These are phyloP conservation scores for Uronychia binucleata DNA, from an alignment of 73 alveolate genomes.

Conservation along the genomic window DNA sequence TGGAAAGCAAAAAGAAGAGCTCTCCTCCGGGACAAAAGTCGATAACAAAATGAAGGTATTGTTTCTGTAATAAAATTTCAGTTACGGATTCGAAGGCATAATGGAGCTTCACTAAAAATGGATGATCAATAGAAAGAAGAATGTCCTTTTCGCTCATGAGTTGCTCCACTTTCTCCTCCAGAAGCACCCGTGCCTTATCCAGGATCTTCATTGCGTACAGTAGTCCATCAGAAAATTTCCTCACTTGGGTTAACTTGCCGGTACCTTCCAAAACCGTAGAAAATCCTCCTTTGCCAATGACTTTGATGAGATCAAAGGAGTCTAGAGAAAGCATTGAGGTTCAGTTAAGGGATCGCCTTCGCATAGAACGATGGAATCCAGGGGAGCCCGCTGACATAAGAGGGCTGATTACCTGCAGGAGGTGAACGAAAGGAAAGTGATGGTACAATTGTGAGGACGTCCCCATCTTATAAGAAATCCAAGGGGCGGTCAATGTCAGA, in stretches of 20 bases:
- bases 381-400: not conserved
- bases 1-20: constrained; percentile 49
- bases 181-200: constrained; percentile 7
- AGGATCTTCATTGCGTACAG: constrained; percentile 31
- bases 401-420: not conserved
- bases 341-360: no score
- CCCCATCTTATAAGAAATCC: not conserved
- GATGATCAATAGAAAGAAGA: constrained; percentile 46
- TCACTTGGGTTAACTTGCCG: not conserved
- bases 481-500: not conserved
- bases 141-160: constrained; percentile 84
- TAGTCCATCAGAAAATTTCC: constrained; percentile 4
- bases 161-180: constrained; percentile 61
- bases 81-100: constrained; percentile 40
- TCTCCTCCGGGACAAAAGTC: constrained; percentile 93
- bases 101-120: constrained; percentile 26
- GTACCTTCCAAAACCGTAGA: constrained; percentile 43
- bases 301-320: constrained; percentile 32
- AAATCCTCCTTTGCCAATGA: constrained; percentile 52
- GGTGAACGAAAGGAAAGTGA: not conserved
- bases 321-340: constrained; percentile 11
- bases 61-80: not conserved
- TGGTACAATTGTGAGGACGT: not conserved
- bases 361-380: not conserved
- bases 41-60: constrained; percentile 44